These are phyloP conservation scores for Claviceps pazoutovae DNA, from an alignment of 2,329 filamentous ascomycete species.

Conservation along the genomic window DNA sequence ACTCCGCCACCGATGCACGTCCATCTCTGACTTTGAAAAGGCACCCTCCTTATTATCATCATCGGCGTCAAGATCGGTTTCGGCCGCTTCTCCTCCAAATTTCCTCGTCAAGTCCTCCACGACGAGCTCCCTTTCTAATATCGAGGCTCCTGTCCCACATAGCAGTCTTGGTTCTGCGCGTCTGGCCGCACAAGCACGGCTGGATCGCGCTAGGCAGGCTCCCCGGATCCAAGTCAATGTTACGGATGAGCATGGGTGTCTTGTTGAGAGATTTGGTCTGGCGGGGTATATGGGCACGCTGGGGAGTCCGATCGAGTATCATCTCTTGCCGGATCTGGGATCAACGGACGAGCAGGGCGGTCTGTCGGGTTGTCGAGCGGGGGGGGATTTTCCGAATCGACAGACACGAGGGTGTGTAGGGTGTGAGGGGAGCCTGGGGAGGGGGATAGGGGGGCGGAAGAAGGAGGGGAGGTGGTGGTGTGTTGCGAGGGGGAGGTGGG, in stretches of 20 bases:
- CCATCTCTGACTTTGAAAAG: conserved; percentile 8
- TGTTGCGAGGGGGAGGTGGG: no score
- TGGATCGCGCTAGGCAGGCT: conserved; percentile 40
- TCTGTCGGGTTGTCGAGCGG: conserved; percentile 30
- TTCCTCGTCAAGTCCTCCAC: conserved; percentile 23
- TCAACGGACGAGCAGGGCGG: conserved; percentile 42
- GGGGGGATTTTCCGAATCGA: no score
- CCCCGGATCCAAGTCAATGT: conserved; percentile 48
- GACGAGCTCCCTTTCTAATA: conserved; percentile 16
- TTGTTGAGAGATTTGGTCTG: conserved; percentile 39
- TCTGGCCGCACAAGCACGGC: conserved; percentile 49
- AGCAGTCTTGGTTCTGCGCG: conserved; percentile 39
- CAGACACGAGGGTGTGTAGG: conserved; percentile 25
- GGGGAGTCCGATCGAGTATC: conserved; percentile 45
- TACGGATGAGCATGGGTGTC: conserved; percentile 33
- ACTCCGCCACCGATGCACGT: conserved; percentile 18
- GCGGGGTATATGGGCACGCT: conserved; percentile 48
- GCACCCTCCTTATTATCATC: conserved; percentile 7
- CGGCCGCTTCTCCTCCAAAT: conserved; percentile 10
- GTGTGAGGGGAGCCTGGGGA: conserved; percentile 13
- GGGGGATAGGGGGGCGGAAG: no score
- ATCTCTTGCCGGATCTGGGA: conserved; percentile 42
- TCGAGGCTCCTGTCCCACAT: conserved; percentile 15
- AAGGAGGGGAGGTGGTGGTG: no score
- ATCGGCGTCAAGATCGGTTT: neutral